Conservation (phyloP, 106 monocot genomes). For the Apostasia shenzhenica region DNA sequence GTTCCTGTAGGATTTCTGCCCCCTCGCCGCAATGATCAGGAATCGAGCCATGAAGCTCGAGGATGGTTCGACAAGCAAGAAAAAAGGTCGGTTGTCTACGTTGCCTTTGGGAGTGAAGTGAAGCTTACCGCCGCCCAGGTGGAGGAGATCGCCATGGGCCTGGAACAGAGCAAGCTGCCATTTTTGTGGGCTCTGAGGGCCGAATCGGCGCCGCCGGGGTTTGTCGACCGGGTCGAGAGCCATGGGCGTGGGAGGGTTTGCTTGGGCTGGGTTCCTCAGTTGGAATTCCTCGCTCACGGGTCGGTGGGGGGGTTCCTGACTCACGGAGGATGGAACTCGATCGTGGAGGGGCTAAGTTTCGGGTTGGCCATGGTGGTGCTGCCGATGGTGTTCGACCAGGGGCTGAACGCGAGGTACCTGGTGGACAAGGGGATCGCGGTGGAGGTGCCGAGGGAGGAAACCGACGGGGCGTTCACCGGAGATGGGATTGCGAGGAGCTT, state of each 20-base stretch:
- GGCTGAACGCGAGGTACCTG: conserved; percentile 32
- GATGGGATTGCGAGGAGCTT: conserved; percentile 24
- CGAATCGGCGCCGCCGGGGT: not conserved
- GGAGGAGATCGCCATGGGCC: not conserved
- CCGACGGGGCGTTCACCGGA: conserved; percentile 30
- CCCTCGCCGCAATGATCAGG: not conserved
- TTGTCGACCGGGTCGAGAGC: not conserved
- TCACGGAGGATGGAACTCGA: conserved; percentile 6
- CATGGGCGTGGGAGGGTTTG: not conserved
- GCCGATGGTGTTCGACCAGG: conserved; percentile 44
- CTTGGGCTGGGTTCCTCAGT: conserved; percentile 8
- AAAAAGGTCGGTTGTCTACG: not conserved
- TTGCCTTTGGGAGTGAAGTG: conserved; percentile 11
- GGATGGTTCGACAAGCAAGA: conserved; percentile 3
- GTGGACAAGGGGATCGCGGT: conserved; percentile 26
- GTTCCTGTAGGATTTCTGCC: conserved; percentile 13
- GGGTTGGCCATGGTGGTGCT: conserved; percentile 26
- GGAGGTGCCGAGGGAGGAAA: conserved; percentile 32
- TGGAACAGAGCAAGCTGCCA: conserved; percentile 1
- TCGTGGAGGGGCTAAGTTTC: conserved; percentile 6
- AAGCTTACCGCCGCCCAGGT: not conserved
- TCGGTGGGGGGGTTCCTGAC: conserved; percentile 3
- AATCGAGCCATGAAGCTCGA: not conserved
- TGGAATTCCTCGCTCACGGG: conserved; percentile 8
- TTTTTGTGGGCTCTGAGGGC: conserved; percentile 8